Base-by-base conservation (phyloP, 768 basidiomycete genomes). In the Phanerochaete carnosa region DNA sequence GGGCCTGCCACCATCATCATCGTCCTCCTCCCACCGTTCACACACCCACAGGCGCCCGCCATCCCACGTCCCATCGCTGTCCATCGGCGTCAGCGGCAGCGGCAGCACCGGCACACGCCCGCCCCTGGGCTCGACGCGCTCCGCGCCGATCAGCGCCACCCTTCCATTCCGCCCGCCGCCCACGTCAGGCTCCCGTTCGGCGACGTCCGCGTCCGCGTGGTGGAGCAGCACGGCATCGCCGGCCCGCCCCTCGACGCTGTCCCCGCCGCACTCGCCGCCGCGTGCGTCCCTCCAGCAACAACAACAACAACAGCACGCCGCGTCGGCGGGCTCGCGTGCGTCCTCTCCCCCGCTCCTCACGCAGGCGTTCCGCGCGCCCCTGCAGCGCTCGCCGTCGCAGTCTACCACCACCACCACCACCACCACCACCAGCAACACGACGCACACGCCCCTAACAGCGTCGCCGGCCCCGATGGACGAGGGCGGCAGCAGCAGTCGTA, bases 131-230 rank as follows among this genome's bases (percentile, higher is more conserved):
- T 53, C 57, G 8, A 54, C 59, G 19, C 64, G 57, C 33, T 62
- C 63, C 16, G 58, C 67, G 28, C 62, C 66, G 15, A 58, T 35
- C 53, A 32, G 12, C 6, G 2, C 63, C 25, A 51, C 69, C 2
- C 63, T 65, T 22, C 64, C 70, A 13, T 64, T 64, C 60, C 66
- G 70, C 29, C 67, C 68, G 25, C 65, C 66, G 19, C 64, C 69
- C 11, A 57, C 62, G 28, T 59, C 65, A 2, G 58, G 61, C 43
- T 53, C 66, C 2, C 32, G 56, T 12, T 22, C 60, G 2, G 39
- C 67, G 30, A 15, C 30, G 7, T 2, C 7, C 29, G 39, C 57
- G 12, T 30, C 46, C 32, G 47, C 57, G 33, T 58, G 57, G 57
- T 58, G 57, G 57, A 55, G 54, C 59, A 46, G 22, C 55, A 46